Percentiles rank a stretch among this genome's conserved stretches.
Conservation (phyloP, 2,329 filamentous ascomycete genomes). For the Pseudonectria buxi region DNA sequence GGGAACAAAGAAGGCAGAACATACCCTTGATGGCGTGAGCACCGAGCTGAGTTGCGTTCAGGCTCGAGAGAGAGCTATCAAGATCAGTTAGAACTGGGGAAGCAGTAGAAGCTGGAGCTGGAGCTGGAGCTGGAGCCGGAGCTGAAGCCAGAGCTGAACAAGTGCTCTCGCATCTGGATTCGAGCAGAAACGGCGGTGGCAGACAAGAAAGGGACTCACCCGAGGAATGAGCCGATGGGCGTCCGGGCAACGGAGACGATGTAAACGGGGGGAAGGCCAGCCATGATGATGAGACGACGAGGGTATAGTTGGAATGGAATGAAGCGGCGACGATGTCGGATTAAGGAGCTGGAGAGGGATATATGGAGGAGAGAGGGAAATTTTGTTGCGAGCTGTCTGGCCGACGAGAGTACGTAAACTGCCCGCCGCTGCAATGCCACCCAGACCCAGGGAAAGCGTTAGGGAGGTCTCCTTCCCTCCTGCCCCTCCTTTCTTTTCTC, state of each 20-base stretch:
- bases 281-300: conserved; percentile 48
- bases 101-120: neutral
- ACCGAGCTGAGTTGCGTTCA: conserved; percentile 81
- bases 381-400: conserved; percentile 6
- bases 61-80: conserved; percentile 74
- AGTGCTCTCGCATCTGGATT: neutral
- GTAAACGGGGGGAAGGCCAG: conserved; percentile 80
- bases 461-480: conserved; percentile 4
- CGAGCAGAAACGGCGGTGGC: neutral
- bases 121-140: neutral
- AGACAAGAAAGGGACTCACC: conserved; percentile 46
- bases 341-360: conserved; percentile 5
- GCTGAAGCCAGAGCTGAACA: neutral
- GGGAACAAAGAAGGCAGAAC: no score
- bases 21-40: conserved; percentile 87
- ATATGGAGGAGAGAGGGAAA: conserved; percentile 7
- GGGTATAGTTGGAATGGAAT: conserved; percentile 7
- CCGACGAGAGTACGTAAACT: conserved; percentile 1
- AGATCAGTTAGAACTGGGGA: conserved; percentile 12
- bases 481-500: conserved; percentile 1
- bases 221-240: conserved; percentile 88
- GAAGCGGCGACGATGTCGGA: conserved; percentile 1
- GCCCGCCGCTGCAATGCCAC: neutral
- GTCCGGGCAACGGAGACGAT: conserved; percentile 90
- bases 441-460: neutral